Base-by-base conservation (phyloP, 169 alveolate species). In the Theileria equi region DNA sequence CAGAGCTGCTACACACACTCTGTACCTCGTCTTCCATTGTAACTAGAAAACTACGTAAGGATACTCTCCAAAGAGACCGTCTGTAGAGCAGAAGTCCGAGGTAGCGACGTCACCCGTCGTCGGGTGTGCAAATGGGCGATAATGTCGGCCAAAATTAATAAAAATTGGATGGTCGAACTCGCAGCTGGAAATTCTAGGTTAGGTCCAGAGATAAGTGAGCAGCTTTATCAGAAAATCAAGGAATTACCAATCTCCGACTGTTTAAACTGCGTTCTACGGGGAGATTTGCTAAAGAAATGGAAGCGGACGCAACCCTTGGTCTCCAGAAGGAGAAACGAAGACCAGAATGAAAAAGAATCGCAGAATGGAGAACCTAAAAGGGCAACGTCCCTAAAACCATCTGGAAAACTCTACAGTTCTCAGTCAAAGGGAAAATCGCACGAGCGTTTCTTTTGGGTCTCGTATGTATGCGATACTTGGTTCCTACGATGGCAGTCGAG, bases 371-470 rank as follows among this genome's bases (percentile, higher is more conserved):
- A 17, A 8, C 8, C 7, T 0, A 34, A 43, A 19, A 23, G 23
- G 5, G 1, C 50, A 38, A 13, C 45, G n/a, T 13, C 45, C 13
- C 45, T 13, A 38, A 13, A 38, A n/a, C n/a, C n/a, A n/a, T n/a
- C n/a, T n/a, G n/a, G n/a, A n/a, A n/a, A 17, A 17, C n/a, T 53
- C 17, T 53, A 10, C 28, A 53, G 63, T 53, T 2, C 57, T 28
- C 68, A 11, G 36, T 31, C 57, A 4, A 1, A 26, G 0, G 78
- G 79, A 16, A 38, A 68, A 6, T 19, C 81, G 0, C 86, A 77
- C 17, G 81, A 77, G 52, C 64, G 80, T 28, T 77, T 34, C 76
- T 77, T 77, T 36, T 77, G 86, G 86, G 81, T 77, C n/a, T 65
- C 72, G 7, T 43, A 58, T 2, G 45, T 77, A 10, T 65, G 77